phyloP scores from a whole-genome alignment of 305 asterid genomes.

The Plantago coronopus region DNA sequence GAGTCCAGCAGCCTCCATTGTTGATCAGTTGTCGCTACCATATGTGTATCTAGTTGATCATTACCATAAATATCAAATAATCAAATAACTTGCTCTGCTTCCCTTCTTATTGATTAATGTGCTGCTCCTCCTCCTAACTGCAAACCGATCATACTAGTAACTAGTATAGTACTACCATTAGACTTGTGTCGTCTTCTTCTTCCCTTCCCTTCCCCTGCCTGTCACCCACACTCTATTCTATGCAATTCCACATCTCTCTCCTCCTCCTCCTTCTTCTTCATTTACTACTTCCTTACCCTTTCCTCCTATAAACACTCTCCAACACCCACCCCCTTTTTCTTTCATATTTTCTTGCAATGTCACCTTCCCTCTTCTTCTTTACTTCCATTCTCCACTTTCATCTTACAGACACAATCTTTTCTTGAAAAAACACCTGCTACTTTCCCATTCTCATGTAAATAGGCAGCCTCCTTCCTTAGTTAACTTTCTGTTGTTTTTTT shows the following conservation, averaged over 20 bases:
- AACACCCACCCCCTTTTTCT: constrained; percentile 15
- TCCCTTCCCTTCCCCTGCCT: no score
- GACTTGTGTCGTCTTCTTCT: constrained; percentile 33
- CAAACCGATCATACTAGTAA: constrained; percentile 20
- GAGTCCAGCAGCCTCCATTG: no score
- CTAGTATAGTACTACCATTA: background rate
- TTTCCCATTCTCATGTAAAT: constrained; percentile 5
- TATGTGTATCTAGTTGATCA: background rate
- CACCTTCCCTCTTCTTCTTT: constrained; percentile 12
- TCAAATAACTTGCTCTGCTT: constrained; percentile 25
- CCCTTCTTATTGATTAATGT: constrained; percentile 40
- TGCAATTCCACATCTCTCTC: constrained; percentile 20
- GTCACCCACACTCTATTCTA: no score
- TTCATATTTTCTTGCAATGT: constrained; percentile 17
- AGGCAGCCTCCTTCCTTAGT: background rate
- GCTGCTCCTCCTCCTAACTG: constrained; percentile 40
- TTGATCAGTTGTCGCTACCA: no score
- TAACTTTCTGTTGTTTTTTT: background rate
- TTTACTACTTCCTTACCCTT: constrained; percentile 51
- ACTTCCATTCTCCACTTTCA: constrained; percentile 16
- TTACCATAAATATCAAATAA: constrained; percentile 41
- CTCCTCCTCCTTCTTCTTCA: constrained; percentile 35
- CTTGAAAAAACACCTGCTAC: background rate
- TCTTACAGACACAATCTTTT: background rate
- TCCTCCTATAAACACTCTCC: constrained; percentile 45